Base-by-base conservation (phyloP, 768 basidiomycete species). In the Leccinellum albellum region DNA sequence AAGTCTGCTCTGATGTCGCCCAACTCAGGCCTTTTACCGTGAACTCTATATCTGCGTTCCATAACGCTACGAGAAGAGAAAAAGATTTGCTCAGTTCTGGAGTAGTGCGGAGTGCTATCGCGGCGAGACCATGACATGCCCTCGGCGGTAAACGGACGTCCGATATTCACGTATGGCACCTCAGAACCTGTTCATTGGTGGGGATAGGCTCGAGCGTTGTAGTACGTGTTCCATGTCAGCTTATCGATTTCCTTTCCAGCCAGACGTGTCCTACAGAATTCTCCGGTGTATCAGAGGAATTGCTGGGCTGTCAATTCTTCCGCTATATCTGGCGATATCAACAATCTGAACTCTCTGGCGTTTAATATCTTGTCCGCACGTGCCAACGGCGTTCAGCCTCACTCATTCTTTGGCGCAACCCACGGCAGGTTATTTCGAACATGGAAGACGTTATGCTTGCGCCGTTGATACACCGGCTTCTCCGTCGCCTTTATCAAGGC, bases 401-500 rank as follows among this genome's bases (percentile, higher is more conserved):
- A 37, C 13, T 52, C 40, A 26, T 32, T 35, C 33, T 21, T 54
- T 12, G 33, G n/a, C 14, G 15, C 17, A 26, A 21, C 14, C 29
- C 17, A 23, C 8, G 21, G 20, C 3, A 3, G 35, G 50, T 4
- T 6, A 31, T 0, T 26, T 23, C 42, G 23, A 21, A 35, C 28
- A 32, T 21, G 50, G 9, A 21, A 7, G 24, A 2, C 35, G 6
- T 3, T 49, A 42, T 31, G n/a, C 47, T 46, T 20, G 50, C 53
- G 24, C 12, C 24, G 26, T 37, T 37, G 54, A 17, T 35, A 35
- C 33, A 17, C 33, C 29, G 31, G 28, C 20, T 29, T 40, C 21
- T 12, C 35, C 23, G 8, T n/a, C 32, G 17, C 51, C 35, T 50
- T 53, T 63, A 62, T 63, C 33, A 61, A 12, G 13, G 15, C 20